These are phyloP conservation scores for Blastosporella zonata DNA, from an alignment of 1,284 basidiomycete species.

Conservation along the genomic window DNA sequence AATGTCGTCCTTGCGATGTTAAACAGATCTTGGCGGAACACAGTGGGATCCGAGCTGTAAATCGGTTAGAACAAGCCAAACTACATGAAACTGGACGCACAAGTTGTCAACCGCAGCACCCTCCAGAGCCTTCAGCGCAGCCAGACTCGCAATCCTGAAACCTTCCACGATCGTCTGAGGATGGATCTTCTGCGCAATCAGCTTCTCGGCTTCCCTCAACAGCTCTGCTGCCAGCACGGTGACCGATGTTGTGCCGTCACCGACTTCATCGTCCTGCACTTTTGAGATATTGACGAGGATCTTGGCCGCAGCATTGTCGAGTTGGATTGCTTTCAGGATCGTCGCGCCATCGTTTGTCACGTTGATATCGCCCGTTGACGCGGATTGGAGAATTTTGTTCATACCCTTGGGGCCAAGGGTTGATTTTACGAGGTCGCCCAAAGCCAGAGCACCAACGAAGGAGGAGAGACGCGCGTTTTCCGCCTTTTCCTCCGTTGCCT, in stretches of 20 bases:
- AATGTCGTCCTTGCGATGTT: conserved; percentile 97
- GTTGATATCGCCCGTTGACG: conserved; percentile 87
- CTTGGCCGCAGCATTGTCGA: conserved; percentile 99
- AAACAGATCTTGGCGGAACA: conserved; percentile 88
- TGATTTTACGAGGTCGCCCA: conserved; percentile 97
- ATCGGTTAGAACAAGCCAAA: conserved; percentile 8
- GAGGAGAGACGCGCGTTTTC: conserved; percentile 98
- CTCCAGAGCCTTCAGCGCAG: conserved; percentile 85
- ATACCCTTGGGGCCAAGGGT: conserved; percentile 97
- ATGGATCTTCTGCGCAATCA: conserved; percentile 92
- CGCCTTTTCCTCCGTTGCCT: conserved; percentile 98
- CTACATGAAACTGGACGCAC: conserved; percentile 36
- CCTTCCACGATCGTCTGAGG: conserved; percentile 99
- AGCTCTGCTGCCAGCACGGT: conserved; percentile 93
- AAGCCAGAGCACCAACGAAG: conserved; percentile 94
- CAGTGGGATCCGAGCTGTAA: conserved; percentile 62
- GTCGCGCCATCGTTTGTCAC: conserved; percentile 99
- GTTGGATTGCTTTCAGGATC: conserved; percentile 94
- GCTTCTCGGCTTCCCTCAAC: conserved; percentile 92
- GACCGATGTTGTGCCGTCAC: conserved; percentile 95
- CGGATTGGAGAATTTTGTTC: conserved; percentile 95
- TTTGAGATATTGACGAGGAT: conserved; percentile 99
- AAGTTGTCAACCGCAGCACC: conserved; percentile 80
- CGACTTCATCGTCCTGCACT: conserved; percentile 99
- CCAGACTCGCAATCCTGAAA: conserved; percentile 88